Evolutionary conservation across 139 green algal species (phyloP).

Genomic region (Protoeuglena noctilucae): DNA sequence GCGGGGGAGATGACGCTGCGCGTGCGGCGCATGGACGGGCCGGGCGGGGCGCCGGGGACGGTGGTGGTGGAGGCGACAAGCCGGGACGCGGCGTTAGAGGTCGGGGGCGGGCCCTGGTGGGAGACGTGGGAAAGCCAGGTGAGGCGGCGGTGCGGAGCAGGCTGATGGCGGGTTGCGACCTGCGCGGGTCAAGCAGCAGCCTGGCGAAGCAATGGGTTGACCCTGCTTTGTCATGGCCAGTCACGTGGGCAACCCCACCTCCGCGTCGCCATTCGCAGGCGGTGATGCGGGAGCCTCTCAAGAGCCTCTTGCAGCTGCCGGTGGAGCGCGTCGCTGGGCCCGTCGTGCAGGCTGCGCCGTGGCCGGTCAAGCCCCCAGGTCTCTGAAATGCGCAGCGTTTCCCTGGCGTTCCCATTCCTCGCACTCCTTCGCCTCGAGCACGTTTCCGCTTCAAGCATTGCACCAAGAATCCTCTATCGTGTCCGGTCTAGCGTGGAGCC

Average conservation of each 20-base stretch:
- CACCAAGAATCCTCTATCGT: no score
- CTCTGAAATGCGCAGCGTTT: no score
- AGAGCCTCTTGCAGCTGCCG: constrained; percentile 45
- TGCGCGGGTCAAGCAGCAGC: no score
- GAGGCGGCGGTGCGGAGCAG: no score
- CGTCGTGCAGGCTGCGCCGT: constrained; percentile 23
- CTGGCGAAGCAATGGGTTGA: no score
- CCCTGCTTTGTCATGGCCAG: no score
- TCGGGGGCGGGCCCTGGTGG: constrained; percentile 88
- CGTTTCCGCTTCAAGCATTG: no score
- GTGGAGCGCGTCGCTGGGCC: constrained; percentile 53
- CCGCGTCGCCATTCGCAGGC: constrained; percentile 37
- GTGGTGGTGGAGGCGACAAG: constrained; percentile 52
- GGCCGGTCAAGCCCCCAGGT: constrained; percentile 35
- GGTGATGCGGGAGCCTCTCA: constrained; percentile 64
- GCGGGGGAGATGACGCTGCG: constrained; percentile 30
- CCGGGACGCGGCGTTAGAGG: constrained; percentile 49
- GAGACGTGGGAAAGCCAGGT: constrained; percentile 49
- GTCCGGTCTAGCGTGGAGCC: no score
- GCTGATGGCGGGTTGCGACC: no score
- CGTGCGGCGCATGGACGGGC: background rate
- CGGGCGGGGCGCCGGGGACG: background rate
- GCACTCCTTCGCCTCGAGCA: no score
- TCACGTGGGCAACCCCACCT: no score
- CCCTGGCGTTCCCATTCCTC: no score